Base-by-base conservation (phyloP, 495 filamentous ascomycete genomes). In the Tuber melanosporum region DNA sequence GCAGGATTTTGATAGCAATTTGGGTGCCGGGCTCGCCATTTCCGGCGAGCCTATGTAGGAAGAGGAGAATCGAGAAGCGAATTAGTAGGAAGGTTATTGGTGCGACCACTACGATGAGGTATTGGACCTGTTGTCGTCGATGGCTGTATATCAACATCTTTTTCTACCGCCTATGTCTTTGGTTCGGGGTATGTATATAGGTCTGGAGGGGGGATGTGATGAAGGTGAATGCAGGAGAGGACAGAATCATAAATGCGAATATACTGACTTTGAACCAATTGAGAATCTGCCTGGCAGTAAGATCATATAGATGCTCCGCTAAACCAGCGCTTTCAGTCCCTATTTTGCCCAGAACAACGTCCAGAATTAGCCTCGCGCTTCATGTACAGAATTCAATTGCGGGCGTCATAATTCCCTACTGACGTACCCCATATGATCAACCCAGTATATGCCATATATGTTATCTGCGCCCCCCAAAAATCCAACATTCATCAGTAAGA, bases 41-140 rank as follows among this genome's bases (percentile, higher is more conserved):
- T 6, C 57, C 57, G 26, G 26, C 57, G n/a, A 66, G 57, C 26
- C 12, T 66, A n/a, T 66, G 57, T n/a, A 66, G 26, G 57, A 93
- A 92, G 81, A 89, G 92, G 26, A 88, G 94, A 15, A 97, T 98
- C 83, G 87, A 93, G 71, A 92, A 92, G 78, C 89, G 93, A 0
- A 85, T 94, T 45, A 92, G 89, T 80, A 91, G 92, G 70, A 89
- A 91, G 20, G 90, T 93, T 44, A 94, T 96, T 76, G 92, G 95
- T 84, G 91, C 91, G 26, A 66, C 26, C 26, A 66, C 26, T 32
- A 66, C 57, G 4, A 66, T 3, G 57, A 66, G 26, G 26, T 66
- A 66, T 32, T 66, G 57, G 57, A 66, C 57, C 57, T 66, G 5
- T 26, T 66, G 57, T 32, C n/a, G 57, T 32, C 57, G n/a, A 32